Base-by-base conservation (phyloP, 2,329 filamentous ascomycete genomes). In the Didymella pomorum region DNA sequence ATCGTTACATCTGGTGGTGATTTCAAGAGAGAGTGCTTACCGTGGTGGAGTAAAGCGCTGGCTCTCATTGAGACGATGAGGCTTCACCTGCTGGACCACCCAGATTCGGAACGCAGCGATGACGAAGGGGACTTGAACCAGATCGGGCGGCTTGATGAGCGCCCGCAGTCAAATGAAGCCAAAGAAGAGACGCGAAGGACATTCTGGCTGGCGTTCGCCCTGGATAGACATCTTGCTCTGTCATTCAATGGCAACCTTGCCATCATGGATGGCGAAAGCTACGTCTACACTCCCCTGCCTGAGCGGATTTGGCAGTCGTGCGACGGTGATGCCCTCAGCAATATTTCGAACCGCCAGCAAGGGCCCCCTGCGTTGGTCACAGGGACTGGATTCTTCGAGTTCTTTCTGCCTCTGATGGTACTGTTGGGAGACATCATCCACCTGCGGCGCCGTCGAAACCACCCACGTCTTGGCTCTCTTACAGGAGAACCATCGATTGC, bases 121-220 rank as follows among this genome's bases (percentile, higher is more conserved):
- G 10, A 42, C 2, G 37, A 51, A 7, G 2, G 7, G 11, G 18
- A 2, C 14, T 1, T 10, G 12, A n/a, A 7, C 7, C 18, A 23
- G 20, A 23, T 9, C 1, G 31, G 33, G 2, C 20, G 3, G 2
- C 20, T n/a, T 10, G 21, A 31, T 16, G 12, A 3, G 14, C 12
- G 9, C 8, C 35, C 37, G 26, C 48, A 37, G 7, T 14, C 18
- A 2, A 11, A 23, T 2, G 48, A 51, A 28, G 37, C 48, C 18
- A 51, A n/a, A 21, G 48, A 51, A 4, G 48, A 51, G 26, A 51
- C 43, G 48, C 25, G 48, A 25, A 51, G 48, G 43, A 42, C 48
- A 1, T 51, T 28, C 28, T 51, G 48, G 48, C 8, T 51, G 18
- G 48, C 48, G 3, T 51, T 51, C 7, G 48, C 48, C 8, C 33